Conservation (phyloP, 2,329 filamentous ascomycete species). For the Xylaria sp. region DNA sequence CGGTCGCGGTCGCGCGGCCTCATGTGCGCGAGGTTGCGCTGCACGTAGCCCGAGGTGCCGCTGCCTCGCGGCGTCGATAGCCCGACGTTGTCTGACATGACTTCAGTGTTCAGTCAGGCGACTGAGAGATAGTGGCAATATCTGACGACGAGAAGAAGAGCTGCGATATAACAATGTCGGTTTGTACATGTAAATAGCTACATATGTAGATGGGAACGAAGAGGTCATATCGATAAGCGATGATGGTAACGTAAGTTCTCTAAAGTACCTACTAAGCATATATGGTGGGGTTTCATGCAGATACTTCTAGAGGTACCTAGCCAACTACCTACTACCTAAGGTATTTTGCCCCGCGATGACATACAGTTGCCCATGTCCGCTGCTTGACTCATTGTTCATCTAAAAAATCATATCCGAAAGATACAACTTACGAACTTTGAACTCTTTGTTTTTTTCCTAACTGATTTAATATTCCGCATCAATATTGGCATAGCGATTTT, state of each 20-base stretch:
- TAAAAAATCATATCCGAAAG: not conserved
- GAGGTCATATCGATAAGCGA: not conserved
- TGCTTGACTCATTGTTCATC: slow-evolving; percentile 26
- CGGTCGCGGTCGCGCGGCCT: slow-evolving; percentile 86
- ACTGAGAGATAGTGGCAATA: not conserved
- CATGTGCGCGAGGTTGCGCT: slow-evolving; percentile 92
- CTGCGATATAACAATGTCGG: slow-evolving; percentile 2
- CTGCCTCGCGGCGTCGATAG: slow-evolving; percentile 93
- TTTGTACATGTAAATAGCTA: not conserved
- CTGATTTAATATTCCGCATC: not conserved
- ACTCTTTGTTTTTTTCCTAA: not conserved
- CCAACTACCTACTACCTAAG: not conserved
- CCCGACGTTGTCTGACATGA: slow-evolving; percentile 97
- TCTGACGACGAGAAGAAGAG: not conserved
- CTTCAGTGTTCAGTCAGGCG: slow-evolving; percentile 13
- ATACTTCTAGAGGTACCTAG: not conserved
- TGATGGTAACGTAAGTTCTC: too few species aligned
- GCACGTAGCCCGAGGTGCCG: slow-evolving; percentile 96
- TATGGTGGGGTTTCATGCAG: slow-evolving; percentile 24
- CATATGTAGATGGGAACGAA: not conserved
- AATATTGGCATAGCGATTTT: not conserved
- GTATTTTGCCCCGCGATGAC: slow-evolving; percentile 37
- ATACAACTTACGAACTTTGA: not conserved
- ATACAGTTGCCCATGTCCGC: not conserved
- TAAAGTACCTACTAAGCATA: too few species aligned